phyloP scores from a whole-genome alignment of 768 basidiomycete genomes.

The Boletus sensibilis region DNA sequence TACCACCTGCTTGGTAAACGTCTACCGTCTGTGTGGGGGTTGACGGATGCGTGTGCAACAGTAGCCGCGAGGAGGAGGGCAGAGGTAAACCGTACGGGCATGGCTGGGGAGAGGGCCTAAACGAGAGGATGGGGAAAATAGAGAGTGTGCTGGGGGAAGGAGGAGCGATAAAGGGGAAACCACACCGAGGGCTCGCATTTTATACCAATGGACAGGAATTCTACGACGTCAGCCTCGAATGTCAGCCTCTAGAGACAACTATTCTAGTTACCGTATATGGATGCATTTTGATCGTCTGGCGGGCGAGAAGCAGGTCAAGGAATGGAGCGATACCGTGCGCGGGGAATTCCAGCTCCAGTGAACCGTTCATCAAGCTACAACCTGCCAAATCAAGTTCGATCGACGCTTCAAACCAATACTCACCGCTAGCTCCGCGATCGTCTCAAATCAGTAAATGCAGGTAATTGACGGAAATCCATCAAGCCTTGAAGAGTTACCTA shows the following conservation, averaged over 20 bases:
- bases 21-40: conserved; percentile 16
- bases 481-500: not conserved
- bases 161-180: conserved; percentile 7
- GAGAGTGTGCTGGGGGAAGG: conserved; percentile 13
- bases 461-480: not conserved
- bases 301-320: not conserved
- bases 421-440: conserved; percentile 7
- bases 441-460: not conserved
- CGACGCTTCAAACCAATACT: conserved; percentile 16
- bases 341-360: not conserved
- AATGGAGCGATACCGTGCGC: not conserved
- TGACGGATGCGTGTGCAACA: conserved; percentile 20
- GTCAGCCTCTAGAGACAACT: conserved; percentile 18
- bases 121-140: conserved; percentile 37
- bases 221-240: conserved; percentile 25
- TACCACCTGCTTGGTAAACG: conserved; percentile 50
- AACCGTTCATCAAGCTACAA: not conserved
- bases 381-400: conserved; percentile 22
- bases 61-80: conserved; percentile 28
- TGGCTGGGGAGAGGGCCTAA: conserved; percentile 35
- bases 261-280: conserved; percentile 20
- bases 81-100: conserved; percentile 25
- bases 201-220: conserved; percentile 22
- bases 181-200: conserved; percentile 16
- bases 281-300: conserved; percentile 6